A percentile compares a stretch with the other conserved stretches of the same genome.
Conservation (phyloP, 176 grass and related monocot species). For the Hordeum marinum region DNA sequence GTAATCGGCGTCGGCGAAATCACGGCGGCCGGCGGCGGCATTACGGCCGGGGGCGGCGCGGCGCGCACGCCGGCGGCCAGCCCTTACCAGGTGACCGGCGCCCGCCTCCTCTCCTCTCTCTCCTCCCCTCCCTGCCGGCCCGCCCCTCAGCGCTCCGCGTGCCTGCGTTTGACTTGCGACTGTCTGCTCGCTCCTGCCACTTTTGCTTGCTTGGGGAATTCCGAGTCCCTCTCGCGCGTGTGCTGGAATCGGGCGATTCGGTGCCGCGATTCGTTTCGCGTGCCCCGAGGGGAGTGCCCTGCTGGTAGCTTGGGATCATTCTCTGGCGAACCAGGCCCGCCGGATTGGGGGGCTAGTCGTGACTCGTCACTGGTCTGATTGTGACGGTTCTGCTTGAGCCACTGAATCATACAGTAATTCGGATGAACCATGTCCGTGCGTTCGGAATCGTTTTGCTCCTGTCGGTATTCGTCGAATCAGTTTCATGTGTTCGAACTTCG, state of each 20-base stretch:
- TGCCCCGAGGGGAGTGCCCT: background rate
- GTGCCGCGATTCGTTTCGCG: background rate
- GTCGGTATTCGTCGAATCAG: background rate
- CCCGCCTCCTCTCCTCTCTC: background rate
- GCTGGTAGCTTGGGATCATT: background rate
- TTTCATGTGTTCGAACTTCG: background rate
- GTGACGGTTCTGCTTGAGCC: background rate
- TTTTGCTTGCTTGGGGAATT: background rate
- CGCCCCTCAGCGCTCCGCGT: background rate
- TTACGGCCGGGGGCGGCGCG: background rate
- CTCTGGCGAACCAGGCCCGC: background rate
- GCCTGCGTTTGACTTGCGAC: background rate
- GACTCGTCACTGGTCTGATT: background rate
- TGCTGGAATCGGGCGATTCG: background rate
- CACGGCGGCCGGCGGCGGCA: conserved; percentile 23
- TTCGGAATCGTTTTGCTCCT: background rate
- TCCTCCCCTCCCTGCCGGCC: no score
- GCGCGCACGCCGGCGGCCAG: conserved; percentile 19
- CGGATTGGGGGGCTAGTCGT: background rate
- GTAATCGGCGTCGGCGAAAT: conserved; percentile 3
- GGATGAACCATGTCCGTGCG: background rate
- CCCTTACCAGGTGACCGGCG: conserved; percentile 34
- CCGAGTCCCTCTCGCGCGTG: background rate
- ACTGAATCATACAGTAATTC: background rate
- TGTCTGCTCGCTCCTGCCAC: background rate